Conservation (phyloP, 306 rosid species). For the Adenanthera pavonina region DNA sequence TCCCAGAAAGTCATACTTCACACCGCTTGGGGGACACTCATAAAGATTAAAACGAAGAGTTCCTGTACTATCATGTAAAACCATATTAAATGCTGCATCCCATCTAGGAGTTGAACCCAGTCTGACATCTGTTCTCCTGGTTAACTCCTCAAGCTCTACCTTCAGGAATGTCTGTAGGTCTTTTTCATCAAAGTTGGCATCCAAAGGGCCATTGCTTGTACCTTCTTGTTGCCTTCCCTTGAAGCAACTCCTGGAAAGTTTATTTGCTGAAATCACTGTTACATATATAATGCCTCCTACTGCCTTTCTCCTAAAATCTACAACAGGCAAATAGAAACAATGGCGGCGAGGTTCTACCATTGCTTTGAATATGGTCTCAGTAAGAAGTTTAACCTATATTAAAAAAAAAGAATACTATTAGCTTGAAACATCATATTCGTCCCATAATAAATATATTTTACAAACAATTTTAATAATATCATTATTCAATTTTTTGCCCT, state of each 20-base stretch:
- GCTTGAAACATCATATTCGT: background rate
- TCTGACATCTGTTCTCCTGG: conserved; percentile 62
- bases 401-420: background rate
- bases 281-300: conserved; percentile 78
- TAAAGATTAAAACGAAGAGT: conserved; percentile 69
- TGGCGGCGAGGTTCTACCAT: conserved; percentile 91
- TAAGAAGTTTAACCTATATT: conserved; percentile 66
- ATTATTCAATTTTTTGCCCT: background rate
- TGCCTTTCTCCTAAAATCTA: conserved; percentile 61
- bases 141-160: conserved; percentile 79
- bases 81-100: conserved; percentile 82
- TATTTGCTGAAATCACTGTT: conserved; percentile 72
- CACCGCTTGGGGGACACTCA: conserved; percentile 55
- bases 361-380: conserved; percentile 68
- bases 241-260: conserved; percentile 59
- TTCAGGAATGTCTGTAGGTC: conserved; percentile 81
- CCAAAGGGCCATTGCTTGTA: conserved; percentile 45
- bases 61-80: conserved; percentile 73
- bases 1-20: conserved; percentile 73
- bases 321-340: conserved; percentile 73
- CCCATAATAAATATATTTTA: background rate
- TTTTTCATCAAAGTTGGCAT: conserved; percentile 48
- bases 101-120: conserved; percentile 71
- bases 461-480: background rate
- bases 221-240: conserved; percentile 54